Evolutionary conservation across 1,284 basidiomycete genomes (phyloP).

Genomic region (Rhodofomes roseus): DNA sequence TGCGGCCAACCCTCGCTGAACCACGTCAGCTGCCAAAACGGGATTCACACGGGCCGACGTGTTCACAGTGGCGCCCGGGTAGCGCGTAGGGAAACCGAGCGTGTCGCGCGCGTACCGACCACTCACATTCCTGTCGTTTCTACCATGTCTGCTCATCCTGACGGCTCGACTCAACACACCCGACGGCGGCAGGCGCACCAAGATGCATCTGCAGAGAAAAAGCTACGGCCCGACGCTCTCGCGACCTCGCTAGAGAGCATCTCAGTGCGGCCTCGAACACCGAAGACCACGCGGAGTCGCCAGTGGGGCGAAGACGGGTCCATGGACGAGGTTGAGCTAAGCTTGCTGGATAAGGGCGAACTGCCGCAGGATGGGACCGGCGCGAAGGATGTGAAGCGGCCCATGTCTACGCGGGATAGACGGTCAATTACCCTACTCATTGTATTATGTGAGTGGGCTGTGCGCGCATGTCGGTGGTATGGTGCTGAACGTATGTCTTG

Average conservation of each 20-base stretch:
- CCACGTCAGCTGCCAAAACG: not conserved
- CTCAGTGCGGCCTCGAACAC: slow-evolving; percentile 61
- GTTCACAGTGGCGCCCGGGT: not conserved
- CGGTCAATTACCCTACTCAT: slow-evolving; percentile 85
- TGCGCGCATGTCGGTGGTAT: not conserved
- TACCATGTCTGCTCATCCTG: slow-evolving; percentile 4
- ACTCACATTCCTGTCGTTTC: not conserved
- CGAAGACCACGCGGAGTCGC: slow-evolving; percentile 37
- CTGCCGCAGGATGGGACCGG: slow-evolving; percentile 31
- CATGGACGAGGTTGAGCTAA: slow-evolving; percentile 59
- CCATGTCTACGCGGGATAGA: slow-evolving; percentile 74
- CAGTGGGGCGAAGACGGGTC: slow-evolving; percentile 32
- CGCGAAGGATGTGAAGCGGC: slow-evolving; percentile 36
- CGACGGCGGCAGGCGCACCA: slow-evolving; percentile 7
- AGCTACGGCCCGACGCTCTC: slow-evolving; percentile 19
- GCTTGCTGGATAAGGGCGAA: slow-evolving; percentile 58
- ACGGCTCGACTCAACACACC: slow-evolving; percentile 1
- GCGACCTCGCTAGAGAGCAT: slow-evolving; percentile 60
- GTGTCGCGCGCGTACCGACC: not conserved
- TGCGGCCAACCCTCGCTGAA: not conserved
- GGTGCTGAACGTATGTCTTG: slow-evolving; percentile 9
- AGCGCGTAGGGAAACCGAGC: not conserved
- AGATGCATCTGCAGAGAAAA: slow-evolving; percentile 3
- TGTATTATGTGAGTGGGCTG: slow-evolving; percentile 73
- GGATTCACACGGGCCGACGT: not conserved